Evolutionary conservation across 1,284 basidiomycete species (phyloP), one percentile per base, ranked within the genome.

Genomic region (Tremellales sp.): DNA sequence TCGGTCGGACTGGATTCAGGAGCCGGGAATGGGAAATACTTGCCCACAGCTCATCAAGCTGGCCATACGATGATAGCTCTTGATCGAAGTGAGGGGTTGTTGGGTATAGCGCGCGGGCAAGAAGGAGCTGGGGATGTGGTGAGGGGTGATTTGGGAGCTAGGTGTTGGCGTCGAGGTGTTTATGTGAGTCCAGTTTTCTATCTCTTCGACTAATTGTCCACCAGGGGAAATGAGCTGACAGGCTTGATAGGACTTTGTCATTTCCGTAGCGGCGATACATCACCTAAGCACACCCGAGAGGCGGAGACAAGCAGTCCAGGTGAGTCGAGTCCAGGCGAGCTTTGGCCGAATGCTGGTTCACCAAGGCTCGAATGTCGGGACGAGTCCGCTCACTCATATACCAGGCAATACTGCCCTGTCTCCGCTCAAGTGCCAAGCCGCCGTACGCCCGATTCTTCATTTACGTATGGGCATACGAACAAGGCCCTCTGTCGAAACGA

Each of bases 401-500:
- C 29, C 60, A 89, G 84, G 79, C 82, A 27, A 76, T 92, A 19
- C 66, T 91, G 15, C 78, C 81, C 49, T 77, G 79, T 12, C 81
- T 89, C 33, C 82, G 82, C 1, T 76, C 83, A 62, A 2, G 81
- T 6, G 29, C 39, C 8, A 35, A 40, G 15, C 46, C 51, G 0
- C 63, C 65, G 0, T 66, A 86, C 59, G 86, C 89, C 10, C 83
- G 89, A 6, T 79, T 92, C 50, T 78, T 99, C 57, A 85, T 98
- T 62, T 97, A 96, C 63, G 96, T 97, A n/a, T 99, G 96, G 96
- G 93, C 94, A 1, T 82, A 88, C 47, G 92, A 97, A 66, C 96
- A 99, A 76, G 90, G 94, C 50, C 79, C 81, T 27, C 73, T 83
- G 4, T 89, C 87, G 2, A 89, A 86, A 66, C 79, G 89, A 21